Base-by-base conservation (phyloP, 2,329 filamentous ascomycete genomes). In the Cylindrodendrum hubeiense region DNA sequence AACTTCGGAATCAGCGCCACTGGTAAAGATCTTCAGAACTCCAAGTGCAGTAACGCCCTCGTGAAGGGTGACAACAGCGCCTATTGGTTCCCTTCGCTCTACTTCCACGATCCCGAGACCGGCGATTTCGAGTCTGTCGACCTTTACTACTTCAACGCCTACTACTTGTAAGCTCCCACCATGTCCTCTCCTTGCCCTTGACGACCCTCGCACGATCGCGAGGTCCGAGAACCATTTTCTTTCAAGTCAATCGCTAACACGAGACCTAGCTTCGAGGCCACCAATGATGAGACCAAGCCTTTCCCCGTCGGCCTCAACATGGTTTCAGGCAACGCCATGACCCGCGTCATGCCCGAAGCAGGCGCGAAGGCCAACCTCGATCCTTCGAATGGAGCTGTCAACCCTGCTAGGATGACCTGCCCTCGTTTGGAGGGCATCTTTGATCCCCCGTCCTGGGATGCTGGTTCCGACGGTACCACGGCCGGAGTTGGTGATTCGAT, bases 51-150 rank as follows among this genome's bases (percentile, higher is more conserved):
- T 52, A 93, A 90, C 34, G 91, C 92, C 77, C 85, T 86, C 66
- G 84, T 93, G 75, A 88, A 85, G 72, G 87, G 87, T 59, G 92
- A 94, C 79, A 84, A 89, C 76, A 91, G 87, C 71, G 91, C 91
- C 79, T 95, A 95, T 83, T 95, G 93, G 93, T 89, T 90, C 60
- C 92, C 93, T 2, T 83, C 84, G 28, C 81, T 95, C 3, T 94
- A 90, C 80, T 94, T 91, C 79, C 81, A 85, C 70, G 86, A 91
- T 68, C 85, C 88, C 72, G 81, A 86, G 70, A 88, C 90, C 68
- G 87, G 87, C 52, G 85, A 84, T 55, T 88, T 93, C 70, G 87
- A 90, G 77, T 84, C 86, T 37, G 92, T 94, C 19, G 84, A 89
- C 47, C 81, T 92, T 66, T 90, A 91, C 74, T 93, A 93, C 76